Percentiles rank a stretch among this genome's conserved stretches.
phyloP scores from a whole-genome alignment of 2,329 filamentous ascomycete genomes.

The Penicillium sp. region DNA sequence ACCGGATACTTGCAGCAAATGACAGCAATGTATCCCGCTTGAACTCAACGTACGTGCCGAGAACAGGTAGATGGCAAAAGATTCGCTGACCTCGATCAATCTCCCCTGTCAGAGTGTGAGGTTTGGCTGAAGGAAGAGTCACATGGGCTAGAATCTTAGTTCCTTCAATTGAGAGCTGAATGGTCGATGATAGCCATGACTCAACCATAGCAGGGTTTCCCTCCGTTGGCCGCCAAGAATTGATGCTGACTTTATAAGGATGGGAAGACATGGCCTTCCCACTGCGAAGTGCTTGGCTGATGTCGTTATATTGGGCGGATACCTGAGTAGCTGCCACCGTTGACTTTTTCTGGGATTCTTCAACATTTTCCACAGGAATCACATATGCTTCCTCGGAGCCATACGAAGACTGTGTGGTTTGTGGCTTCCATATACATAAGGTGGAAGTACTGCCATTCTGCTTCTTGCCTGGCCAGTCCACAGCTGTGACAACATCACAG shows the following conservation, averaged over 20 bases:
- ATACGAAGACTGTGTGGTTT: neutral
- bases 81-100: slow-evolving; percentile 16
- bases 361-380: neutral
- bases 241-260: slow-evolving; percentile 7
- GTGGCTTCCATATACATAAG: neutral
- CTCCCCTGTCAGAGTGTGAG: slow-evolving; percentile 6
- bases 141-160: neutral
- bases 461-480: slow-evolving; percentile 6
- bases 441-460: neutral
- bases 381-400: neutral
- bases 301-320: slow-evolving; percentile 20
- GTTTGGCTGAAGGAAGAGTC: neutral
- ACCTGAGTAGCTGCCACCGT: slow-evolving; percentile 18
- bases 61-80: slow-evolving; percentile 29
- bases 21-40: slow-evolving; percentile 28
- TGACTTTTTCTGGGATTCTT: neutral
- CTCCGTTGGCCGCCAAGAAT: neutral
- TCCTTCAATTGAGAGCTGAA: neutral
- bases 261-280: neutral
- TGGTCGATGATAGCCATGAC: neutral
- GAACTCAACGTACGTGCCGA: slow-evolving; percentile 32
- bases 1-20: slow-evolving; percentile 27
- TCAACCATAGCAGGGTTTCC: neutral
- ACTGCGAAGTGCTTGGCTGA: slow-evolving; percentile 19
- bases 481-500: slow-evolving; percentile 26